Evolutionary conservation across 805 yeast genomes (phyloP), one percentile per base, ranked within the genome.

Genomic region (Suhomyces faveliae): DNA sequence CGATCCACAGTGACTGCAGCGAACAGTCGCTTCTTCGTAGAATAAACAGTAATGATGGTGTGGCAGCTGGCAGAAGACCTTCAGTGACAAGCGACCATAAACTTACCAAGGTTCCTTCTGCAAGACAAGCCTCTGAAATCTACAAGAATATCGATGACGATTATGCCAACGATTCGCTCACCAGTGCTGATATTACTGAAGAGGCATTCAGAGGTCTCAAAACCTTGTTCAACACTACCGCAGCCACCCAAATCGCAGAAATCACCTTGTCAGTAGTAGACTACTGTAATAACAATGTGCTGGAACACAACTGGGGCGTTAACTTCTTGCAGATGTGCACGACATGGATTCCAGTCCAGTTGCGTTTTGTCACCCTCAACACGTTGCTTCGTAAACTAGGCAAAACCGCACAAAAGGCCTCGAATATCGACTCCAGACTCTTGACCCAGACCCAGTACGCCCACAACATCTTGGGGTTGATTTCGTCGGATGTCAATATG

Each of bases 401-500:
- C 42, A 23, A 50, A 2, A 46, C 64, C 2, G 54, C 68, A 10
- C 53, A 57, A 3, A 52, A 55, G 13, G 22, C 55, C 15, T 43
- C 51, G 8, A 48, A 56, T 17, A 23, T 35, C 9, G 37, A 43
- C 21, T 25, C 48, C 23, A 48, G 50, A 29, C 59, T 48, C 52
- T 46, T 48, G 23, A 48, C 56, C 10, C 78, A 77, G 58, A 56
- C 62, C n/a, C 68, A 70, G 25, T 66, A 73, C 35, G 70, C 84
- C 23, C 64, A 66, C 41, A 62, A 78, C 46, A 70, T 83, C 6
- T 67, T 83, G 8, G 83, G 84, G 10, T 67, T 89, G 24, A 71
- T 91, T n/a, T 76, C 85, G 1, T 84, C 94, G 0, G 83, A 84
- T 35, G 89, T 89, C 37, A 89, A 86, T 62, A 81, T 92, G 76